A percentile compares a stretch with the other conserved stretches of the same genome.
phyloP scores from a whole-genome alignment of 1,284 basidiomycete genomes.

The Phylloporus sp. region DNA sequence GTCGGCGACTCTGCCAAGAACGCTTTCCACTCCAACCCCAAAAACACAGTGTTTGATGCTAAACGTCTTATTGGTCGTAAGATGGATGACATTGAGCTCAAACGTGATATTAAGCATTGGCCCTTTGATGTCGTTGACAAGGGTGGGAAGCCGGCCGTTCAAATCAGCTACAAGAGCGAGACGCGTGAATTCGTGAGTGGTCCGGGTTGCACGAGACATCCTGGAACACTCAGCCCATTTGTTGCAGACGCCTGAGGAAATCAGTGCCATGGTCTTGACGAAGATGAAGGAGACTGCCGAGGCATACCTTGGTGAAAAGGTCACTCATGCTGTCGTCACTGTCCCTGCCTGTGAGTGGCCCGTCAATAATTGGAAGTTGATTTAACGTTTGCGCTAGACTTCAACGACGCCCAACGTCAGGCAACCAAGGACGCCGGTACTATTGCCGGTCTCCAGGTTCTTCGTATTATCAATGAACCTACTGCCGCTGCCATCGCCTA shows the following conservation, averaged over 20 bases:
- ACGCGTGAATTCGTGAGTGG: conserved; percentile 78
- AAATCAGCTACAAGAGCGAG: conserved; percentile 87
- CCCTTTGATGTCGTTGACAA: conserved; percentile 85
- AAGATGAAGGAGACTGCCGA: conserved; percentile 99
- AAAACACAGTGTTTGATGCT: conserved; percentile 97
- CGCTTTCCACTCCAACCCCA: conserved; percentile 82
- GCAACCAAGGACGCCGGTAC: conserved; percentile 99
- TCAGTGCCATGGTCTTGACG: conserved; percentile 91
- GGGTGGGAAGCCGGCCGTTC: conserved; percentile 85
- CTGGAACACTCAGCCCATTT: background rate
- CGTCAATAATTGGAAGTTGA: background rate
- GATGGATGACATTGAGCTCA: conserved; percentile 77
- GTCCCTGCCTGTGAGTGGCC: conserved; percentile 83
- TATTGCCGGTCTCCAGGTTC: conserved; percentile 94
- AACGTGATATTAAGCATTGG: conserved; percentile 88
- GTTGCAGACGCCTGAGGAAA: conserved; percentile 81
- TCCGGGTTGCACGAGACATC: background rate
- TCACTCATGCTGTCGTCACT: conserved; percentile 97
- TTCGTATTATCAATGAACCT: conserved; percentile 99
- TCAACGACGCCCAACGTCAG: conserved; percentile 99
- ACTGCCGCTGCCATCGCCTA: conserved; percentile 98
- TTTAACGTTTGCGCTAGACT: conserved; percentile 57
- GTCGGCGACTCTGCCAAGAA: conserved; percentile 84
- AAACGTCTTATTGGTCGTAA: conserved; percentile 96
- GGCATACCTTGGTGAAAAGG: conserved; percentile 95